phyloP scores from a whole-genome alignment of 371 early-diverging fungal species.

The Capniomyces stellatus region DNA sequence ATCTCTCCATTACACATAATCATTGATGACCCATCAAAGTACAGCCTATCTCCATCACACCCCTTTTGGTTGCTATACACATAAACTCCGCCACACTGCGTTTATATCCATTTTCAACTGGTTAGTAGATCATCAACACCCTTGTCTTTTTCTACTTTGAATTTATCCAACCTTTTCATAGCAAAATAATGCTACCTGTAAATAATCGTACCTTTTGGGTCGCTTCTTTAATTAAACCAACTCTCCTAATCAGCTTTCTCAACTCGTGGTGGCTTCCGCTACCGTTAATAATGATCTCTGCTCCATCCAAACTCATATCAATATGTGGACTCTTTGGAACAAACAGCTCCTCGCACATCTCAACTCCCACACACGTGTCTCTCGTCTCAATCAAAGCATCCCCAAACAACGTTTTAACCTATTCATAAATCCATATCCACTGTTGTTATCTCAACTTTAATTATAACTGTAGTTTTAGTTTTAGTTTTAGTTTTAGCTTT shows the following conservation, averaged over 20 bases:
- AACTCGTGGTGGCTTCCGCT: slow-evolving; percentile 86
- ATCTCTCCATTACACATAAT: slow-evolving; percentile 78
- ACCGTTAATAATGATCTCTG: slow-evolving; percentile 88
- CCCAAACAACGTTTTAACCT: slow-evolving; percentile 50
- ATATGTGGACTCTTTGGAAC: slow-evolving; percentile 88
- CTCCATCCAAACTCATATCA: slow-evolving; percentile 78
- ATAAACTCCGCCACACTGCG: slow-evolving; percentile 73
- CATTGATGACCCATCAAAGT: slow-evolving; percentile 91
- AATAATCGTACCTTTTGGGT: slow-evolving; percentile 48
- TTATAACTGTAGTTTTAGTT: no score
- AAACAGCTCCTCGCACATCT: slow-evolving; percentile 94
- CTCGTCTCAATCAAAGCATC: slow-evolving; percentile 57
- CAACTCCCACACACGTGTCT: slow-evolving; percentile 81
- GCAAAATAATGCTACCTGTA: no score
- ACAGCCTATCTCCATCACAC: slow-evolving; percentile 95
- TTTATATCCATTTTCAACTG: not conserved
- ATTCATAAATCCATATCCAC: slow-evolving; percentile 1
- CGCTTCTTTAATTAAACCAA: slow-evolving; percentile 76
- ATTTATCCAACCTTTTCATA: no score
- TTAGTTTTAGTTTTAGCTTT: no score
- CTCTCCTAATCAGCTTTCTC: slow-evolving; percentile 62
- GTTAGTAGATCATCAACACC: no score
- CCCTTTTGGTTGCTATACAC: slow-evolving; percentile 93
- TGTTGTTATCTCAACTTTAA: no score
- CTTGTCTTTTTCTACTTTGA: no score